Conservation (phyloP, 2,329 filamentous ascomycete species). For the Teratosphaeria pseudoeucalypti region DNA sequence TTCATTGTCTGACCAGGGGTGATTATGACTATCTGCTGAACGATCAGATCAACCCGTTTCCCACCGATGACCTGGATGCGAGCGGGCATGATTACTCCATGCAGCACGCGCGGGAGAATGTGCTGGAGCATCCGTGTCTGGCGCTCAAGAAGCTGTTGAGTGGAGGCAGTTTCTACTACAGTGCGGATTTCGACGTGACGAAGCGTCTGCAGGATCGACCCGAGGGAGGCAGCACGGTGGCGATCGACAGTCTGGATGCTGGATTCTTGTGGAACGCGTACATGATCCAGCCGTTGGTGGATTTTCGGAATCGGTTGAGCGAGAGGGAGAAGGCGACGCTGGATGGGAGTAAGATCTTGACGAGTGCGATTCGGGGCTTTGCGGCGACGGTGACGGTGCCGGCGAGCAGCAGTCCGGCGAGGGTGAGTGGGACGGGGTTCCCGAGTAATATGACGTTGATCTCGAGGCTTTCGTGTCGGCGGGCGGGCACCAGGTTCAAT, state of each 20-base stretch:
- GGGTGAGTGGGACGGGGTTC: slow-evolving; percentile 55
- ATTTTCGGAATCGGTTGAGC: slow-evolving; percentile 75
- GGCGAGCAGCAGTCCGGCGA: slow-evolving; percentile 60
- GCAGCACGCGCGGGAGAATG: slow-evolving; percentile 51
- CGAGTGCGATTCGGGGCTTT: slow-evolving; percentile 88
- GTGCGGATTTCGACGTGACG: slow-evolving; percentile 94
- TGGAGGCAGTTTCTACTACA: slow-evolving; percentile 95
- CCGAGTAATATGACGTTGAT: slow-evolving; percentile 82
- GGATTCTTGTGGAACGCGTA: slow-evolving; percentile 96
- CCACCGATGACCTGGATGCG: slow-evolving; percentile 42
- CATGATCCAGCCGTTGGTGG: slow-evolving; percentile 87
- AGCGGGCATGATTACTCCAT: slow-evolving; percentile 44
- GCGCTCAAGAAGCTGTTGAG: slow-evolving; percentile 85
- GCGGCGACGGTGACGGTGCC: slow-evolving; percentile 80
- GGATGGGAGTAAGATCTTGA: slow-evolving; percentile 80
- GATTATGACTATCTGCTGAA: slow-evolving; percentile 70
- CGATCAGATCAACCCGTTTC: slow-evolving; percentile 47
- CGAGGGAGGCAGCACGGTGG: slow-evolving; percentile 52
- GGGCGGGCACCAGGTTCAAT: slow-evolving; percentile 93
- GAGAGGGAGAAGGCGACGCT: slow-evolving; percentile 64
- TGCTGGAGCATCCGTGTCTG: slow-evolving; percentile 77
- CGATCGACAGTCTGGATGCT: slow-evolving; percentile 86
- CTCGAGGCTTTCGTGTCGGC: slow-evolving; percentile 77
- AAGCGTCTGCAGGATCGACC: slow-evolving; percentile 79
- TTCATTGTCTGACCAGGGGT: slow-evolving; percentile 78